Percentiles rank a stretch among this genome's conserved stretches.
phyloP scores from a whole-genome alignment of 768 basidiomycete species.

The Boletus sp. region DNA sequence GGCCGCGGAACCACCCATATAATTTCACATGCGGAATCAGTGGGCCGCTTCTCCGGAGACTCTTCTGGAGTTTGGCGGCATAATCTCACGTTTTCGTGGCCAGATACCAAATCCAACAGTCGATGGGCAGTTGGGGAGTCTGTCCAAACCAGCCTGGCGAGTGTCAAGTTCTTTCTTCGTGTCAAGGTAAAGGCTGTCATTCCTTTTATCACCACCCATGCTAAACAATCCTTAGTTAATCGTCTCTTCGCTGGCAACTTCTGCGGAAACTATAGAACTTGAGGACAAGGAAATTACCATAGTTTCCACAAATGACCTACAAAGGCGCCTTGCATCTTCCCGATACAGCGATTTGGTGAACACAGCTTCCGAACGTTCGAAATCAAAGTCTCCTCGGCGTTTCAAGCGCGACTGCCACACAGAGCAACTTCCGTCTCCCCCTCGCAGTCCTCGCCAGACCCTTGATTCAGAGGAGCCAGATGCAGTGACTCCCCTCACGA shows the following conservation, averaged over 20 bases:
- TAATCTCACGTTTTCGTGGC: conserved; percentile 71
- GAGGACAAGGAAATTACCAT: conserved; percentile 64
- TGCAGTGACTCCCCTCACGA: conserved; percentile 3
- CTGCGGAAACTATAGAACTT: conserved; percentile 64
- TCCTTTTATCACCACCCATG: conserved; percentile 5
- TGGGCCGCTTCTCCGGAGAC: conserved; percentile 55
- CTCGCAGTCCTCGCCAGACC: conserved; percentile 30
- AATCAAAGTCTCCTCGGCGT: conserved; percentile 58
- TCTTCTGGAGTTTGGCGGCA: conserved; percentile 59
- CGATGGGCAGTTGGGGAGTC: conserved; percentile 84
- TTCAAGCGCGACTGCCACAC: conserved; percentile 33
- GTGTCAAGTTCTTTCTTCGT: conserved; percentile 68
- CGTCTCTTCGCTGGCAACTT: conserved; percentile 44
- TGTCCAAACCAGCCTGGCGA: conserved; percentile 59
- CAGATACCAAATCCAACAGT: conserved; percentile 60
- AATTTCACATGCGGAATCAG: conserved; percentile 59
- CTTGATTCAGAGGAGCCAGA: conserved; percentile 8
- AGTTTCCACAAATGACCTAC: conserved; percentile 67
- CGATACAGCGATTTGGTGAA: conserved; percentile 50
- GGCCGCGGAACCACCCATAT: conserved; percentile 44
- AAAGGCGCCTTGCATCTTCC: conserved; percentile 61
- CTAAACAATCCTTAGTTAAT: conserved; percentile 40
- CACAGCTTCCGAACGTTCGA: conserved; percentile 38
- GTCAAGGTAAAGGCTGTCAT: conserved; percentile 53
- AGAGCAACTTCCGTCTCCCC: conserved; percentile 40